These are phyloP conservation scores for Vicia villosa DNA, from an alignment of 306 rosid species.

Conservation along the genomic window DNA sequence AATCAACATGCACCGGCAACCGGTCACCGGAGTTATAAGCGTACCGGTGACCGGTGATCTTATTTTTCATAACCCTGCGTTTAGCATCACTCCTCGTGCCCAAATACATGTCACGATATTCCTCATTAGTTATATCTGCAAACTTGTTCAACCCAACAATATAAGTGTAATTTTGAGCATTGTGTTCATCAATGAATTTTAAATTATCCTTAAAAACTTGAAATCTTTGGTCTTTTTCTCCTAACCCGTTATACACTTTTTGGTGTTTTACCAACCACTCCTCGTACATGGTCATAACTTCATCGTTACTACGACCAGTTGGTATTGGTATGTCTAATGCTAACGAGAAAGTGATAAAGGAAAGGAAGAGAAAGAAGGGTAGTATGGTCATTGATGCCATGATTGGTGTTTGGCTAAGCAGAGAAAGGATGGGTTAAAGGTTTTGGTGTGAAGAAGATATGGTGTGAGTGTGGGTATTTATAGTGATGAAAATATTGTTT, in stretches of 20 bases:
- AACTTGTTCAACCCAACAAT: conserved; percentile 74
- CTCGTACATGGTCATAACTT: conserved; percentile 57
- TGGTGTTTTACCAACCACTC: conserved; percentile 67
- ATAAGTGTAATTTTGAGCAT: conserved; percentile 58
- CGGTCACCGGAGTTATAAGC: conserved; percentile 40
- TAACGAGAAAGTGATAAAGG: conserved; percentile 32
- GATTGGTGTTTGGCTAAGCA: conserved; percentile 5
- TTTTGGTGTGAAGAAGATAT: conserved; percentile 22
- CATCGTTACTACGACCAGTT: conserved; percentile 43
- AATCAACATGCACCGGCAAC: conserved; percentile 72
- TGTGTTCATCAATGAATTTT: conserved; percentile 68
- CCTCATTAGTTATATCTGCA: conserved; percentile 80
- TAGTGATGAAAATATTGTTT: conserved; percentile 27
- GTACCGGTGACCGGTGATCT: conserved; percentile 61
- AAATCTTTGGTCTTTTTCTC: conserved; percentile 68
- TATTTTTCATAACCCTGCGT: conserved; percentile 60
- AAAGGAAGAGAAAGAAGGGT: conserved; percentile 41
- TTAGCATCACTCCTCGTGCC: conserved; percentile 53
- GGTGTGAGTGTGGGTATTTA: conserved; percentile 29
- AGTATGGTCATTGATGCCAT: conserved; percentile 41
- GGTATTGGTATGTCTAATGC: conserved; percentile 34
- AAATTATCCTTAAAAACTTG: conserved; percentile 72
- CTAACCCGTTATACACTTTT: conserved; percentile 67
- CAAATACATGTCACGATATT: conserved; percentile 63
- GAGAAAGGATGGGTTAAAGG: neutral